Evolutionary conservation across 2,329 filamentous ascomycete genomes (phyloP).

Genomic region (Diaporthe eres): DNA sequence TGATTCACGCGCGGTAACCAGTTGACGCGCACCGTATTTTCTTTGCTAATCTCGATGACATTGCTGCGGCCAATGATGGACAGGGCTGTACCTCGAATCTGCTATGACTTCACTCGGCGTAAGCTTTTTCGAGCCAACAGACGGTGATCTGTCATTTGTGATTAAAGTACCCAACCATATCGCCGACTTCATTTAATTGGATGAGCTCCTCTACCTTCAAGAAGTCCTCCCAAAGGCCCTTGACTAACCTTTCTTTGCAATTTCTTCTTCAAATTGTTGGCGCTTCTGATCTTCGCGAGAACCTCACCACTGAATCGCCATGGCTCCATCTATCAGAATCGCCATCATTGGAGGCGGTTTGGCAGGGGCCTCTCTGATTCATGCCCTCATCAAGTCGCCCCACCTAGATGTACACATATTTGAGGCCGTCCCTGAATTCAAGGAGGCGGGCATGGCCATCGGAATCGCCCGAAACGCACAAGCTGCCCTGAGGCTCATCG

Average conservation of each 20-base stretch:
- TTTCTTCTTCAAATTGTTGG: background rate
- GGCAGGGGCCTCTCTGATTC: slow-evolving; percentile 42
- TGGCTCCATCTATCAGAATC: slow-evolving; percentile 41
- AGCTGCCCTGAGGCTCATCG: slow-evolving; percentile 16
- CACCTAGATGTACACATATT: slow-evolving; percentile 33
- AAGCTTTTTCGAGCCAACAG: background rate
- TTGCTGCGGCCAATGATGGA: background rate
- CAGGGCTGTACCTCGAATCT: background rate
- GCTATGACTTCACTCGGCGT: too few species aligned
- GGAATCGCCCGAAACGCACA: slow-evolving; percentile 20
- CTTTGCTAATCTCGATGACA: background rate
- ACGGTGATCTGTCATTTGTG: background rate
- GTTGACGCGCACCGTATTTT: too few species aligned
- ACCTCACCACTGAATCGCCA: background rate
- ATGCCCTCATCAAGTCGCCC: background rate
- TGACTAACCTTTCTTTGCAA: background rate
- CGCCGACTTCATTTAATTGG: background rate
- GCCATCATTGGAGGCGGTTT: slow-evolving; percentile 44
- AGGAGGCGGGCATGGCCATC: slow-evolving; percentile 18
- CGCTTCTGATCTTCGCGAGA: background rate
- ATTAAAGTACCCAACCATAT: background rate
- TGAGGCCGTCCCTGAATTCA: slow-evolving; percentile 7
- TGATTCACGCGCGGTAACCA: too few species aligned
- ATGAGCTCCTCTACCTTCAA: background rate
- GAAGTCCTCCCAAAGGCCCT: background rate